Evolutionary conservation across 1,139 yeast genomes (phyloP), one percentile per base, ranked within the genome.

Genomic region (Candida tunisiensis): DNA sequence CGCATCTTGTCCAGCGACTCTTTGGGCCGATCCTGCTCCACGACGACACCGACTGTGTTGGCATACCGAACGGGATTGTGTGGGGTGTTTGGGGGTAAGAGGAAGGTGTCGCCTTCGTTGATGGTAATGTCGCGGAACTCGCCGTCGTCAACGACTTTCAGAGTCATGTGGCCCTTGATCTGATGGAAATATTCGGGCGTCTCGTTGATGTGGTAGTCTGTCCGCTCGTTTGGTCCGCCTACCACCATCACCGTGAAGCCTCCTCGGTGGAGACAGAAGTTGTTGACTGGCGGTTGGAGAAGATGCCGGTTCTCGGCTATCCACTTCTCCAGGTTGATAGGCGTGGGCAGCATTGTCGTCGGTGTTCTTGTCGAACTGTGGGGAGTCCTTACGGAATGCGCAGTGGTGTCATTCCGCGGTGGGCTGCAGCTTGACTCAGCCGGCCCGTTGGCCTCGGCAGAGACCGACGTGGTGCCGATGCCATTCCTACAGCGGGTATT

Each of bases 101-200:
- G 56, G 45, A 80, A 85, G 17, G 92, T 74, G 41, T 80, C 93
- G 9, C 93, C 93, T 44, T 85, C 94, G 24, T 64, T 59, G 31
- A 85, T 83, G 4, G 65, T 57, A 19, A 85, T 63, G 40, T 80
- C 93, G 40, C 58, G 66, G 52, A 85, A 83, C 32, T 62, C 63
- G 1, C 83, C 91, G 8, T 69, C 74, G 40, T 83, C 94, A 2
- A 83, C 93, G 2, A 85, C 93, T 40, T 69, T 72, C 36, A 85
- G 60, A 17, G 79, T 66, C 93, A 85, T 83, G 19, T 62, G 58
- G 2, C 95, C 95, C 50, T 80, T 79, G 47, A 75, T 65, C 60
- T 77, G 91, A 49, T 77, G 74, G 50, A 85, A 85, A 66, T 83
- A 85, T 44, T 83, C 95, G 1, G 95, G 95, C 0, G 95, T 85